Evolutionary conservation across 225 moss, liverwort and hornwort species (phyloP).

Genomic region (Physcomitrellopsis africana): DNA sequence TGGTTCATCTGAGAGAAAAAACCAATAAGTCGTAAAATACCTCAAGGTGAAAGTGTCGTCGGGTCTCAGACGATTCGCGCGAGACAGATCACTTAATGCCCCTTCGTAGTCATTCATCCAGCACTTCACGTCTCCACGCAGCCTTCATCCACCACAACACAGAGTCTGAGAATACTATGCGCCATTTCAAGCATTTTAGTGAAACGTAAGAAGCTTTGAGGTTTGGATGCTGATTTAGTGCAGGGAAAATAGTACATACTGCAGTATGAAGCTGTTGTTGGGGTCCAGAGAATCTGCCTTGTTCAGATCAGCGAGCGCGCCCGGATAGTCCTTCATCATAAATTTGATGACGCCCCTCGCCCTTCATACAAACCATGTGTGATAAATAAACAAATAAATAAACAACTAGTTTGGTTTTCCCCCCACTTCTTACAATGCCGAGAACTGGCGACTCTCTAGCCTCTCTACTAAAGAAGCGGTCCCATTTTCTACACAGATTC

Average conservation of each 20-base stretch:
- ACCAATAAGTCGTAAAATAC: neutral
- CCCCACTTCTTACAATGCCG: neutral
- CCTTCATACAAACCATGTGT: slow-evolving; percentile 32
- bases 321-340: slow-evolving; percentile 53
- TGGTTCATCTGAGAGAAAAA: neutral
- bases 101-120: slow-evolving; percentile 62
- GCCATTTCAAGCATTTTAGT: no score
- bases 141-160: slow-evolving; percentile 30
- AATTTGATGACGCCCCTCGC: slow-evolving; percentile 58
- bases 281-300: slow-evolving; percentile 60
- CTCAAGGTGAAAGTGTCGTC: slow-evolving; percentile 59
- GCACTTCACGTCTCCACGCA: slow-evolving; percentile 68
- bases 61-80: slow-evolving; percentile 45
- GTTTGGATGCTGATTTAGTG: neutral
- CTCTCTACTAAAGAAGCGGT: no score
- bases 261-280: slow-evolving; percentile 63
- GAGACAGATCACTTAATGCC: slow-evolving; percentile 55
- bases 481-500: neutral
- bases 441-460: neutral
- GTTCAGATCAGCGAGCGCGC: slow-evolving; percentile 50
- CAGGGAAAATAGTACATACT: slow-evolving; percentile 30
- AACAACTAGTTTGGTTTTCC: no score
- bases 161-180: neutral
- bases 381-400: no score
- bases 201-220: no score